A percentile compares a stretch with the other conserved stretches of the same genome.
These are phyloP conservation scores for Ascochyta viciae-villosae DNA, from an alignment of 2,329 filamentous ascomycete species.

Conservation along the genomic window DNA sequence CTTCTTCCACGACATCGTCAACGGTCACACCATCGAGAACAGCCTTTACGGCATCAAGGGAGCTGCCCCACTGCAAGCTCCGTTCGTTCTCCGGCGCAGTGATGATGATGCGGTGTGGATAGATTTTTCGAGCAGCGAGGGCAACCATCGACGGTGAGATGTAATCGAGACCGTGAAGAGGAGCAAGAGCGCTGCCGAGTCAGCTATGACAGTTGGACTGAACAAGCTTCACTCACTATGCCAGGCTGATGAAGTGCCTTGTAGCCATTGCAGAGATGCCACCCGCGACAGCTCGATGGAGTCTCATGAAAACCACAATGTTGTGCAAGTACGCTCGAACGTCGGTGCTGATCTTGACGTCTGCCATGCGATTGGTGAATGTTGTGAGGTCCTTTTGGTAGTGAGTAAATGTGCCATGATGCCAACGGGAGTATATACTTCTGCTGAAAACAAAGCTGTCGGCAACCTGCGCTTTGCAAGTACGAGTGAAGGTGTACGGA, in stretches of 20 bases:
- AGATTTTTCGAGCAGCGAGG: constrained; percentile 85
- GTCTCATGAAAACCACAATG: constrained; percentile 82
- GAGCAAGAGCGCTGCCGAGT: constrained; percentile 68
- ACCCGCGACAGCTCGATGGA: constrained; percentile 82
- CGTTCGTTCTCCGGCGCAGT: constrained; percentile 75
- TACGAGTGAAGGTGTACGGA: constrained; percentile 38
- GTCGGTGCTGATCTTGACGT: constrained; percentile 74
- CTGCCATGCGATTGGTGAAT: constrained; percentile 64
- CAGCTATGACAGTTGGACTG: not conserved
- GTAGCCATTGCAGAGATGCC: constrained; percentile 82
- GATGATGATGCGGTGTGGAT: constrained; percentile 81
- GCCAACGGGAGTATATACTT: constrained; percentile 46
- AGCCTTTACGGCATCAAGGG: constrained; percentile 70
- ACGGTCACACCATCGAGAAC: constrained; percentile 67
- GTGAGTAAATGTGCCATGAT: constrained; percentile 7
- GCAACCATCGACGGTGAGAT: constrained; percentile 83
- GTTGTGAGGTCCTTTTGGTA: constrained; percentile 59
- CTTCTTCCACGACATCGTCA: constrained; percentile 65
- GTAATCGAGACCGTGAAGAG: constrained; percentile 80
- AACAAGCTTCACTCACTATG: constrained; percentile 55
- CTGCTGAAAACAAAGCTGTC: constrained; percentile 51
- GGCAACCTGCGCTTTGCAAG: constrained; percentile 22
- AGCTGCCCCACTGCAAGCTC: constrained; percentile 93
- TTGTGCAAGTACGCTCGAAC: constrained; percentile 86
- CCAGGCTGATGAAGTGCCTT: constrained; percentile 74